A percentile compares a stretch with the other conserved stretches of the same genome.
Conservation (phyloP, 176 grass and related monocot genomes). For the Cenchrus americanus region DNA sequence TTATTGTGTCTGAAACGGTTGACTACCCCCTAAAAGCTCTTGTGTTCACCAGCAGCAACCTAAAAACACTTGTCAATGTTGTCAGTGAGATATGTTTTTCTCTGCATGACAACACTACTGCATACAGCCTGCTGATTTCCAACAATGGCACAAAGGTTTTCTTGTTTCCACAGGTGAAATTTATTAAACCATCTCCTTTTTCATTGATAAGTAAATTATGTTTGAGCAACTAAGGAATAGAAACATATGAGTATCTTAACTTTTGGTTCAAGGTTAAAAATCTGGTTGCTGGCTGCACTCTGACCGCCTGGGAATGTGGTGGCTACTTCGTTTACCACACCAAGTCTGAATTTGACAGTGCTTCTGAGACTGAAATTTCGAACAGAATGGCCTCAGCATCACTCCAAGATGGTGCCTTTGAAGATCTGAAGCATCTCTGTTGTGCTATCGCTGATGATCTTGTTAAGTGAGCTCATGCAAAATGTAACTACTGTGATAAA, state of each 20-base stretch:
- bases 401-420: constrained; percentile 45
- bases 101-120: constrained; percentile 37
- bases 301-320: constrained; percentile 67
- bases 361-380: constrained; percentile 57
- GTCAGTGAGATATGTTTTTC: constrained; percentile 47
- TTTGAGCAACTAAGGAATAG: background rate
- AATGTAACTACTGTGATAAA: background rate
- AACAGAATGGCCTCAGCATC: constrained; percentile 50
- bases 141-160: constrained; percentile 58
- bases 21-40: constrained; percentile 69
- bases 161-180: constrained; percentile 69
- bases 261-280: constrained; percentile 43
- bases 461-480: background rate
- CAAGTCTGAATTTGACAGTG: constrained; percentile 45
- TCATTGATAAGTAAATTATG: background rate
- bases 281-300: constrained; percentile 28
- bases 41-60: constrained; percentile 56
- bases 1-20: constrained; percentile 55
- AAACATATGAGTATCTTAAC: background rate
- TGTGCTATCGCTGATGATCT: constrained; percentile 36
- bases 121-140: constrained; percentile 62
- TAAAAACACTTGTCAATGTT: constrained; percentile 36
- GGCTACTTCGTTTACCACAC: constrained; percentile 62
- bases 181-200: background rate
- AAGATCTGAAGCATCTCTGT: constrained; percentile 61